phyloP scores from a whole-genome alignment of 352 stramenopile species.

The Thalassiosira mediterranea region DNA sequence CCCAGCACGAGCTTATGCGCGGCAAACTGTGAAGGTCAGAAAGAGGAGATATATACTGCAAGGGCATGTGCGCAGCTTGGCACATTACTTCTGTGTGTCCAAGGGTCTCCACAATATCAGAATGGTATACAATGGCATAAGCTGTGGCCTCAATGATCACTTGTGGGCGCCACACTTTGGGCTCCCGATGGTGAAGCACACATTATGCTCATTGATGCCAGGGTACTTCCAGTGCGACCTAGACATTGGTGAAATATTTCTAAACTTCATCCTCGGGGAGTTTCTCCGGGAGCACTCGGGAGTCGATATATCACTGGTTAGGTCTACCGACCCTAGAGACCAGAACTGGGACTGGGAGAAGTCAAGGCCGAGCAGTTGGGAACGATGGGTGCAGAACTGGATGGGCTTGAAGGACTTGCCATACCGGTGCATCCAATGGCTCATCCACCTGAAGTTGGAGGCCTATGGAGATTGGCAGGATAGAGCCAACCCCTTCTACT shows the following conservation, averaged over 20 bases:
- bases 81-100: conserved; percentile 23
- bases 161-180: conserved; percentile 42
- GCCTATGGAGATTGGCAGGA: conserved; percentile 5
- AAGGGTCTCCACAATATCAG: conserved; percentile 31
- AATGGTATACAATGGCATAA: conserved; percentile 48
- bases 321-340: background rate
- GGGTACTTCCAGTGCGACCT: conserved; percentile 22
- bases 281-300: conserved; percentile 7
- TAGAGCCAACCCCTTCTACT: conserved; percentile 11
- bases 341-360: too few species aligned
- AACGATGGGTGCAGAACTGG: conserved; percentile 27
- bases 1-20: too few species aligned
- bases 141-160: conserved; percentile 30
- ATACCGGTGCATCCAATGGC: conserved; percentile 13
- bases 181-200: conserved; percentile 21
- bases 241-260: conserved; percentile 44
- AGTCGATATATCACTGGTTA: conserved; percentile 26
- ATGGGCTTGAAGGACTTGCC: conserved; percentile 39
- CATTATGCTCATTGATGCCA: conserved; percentile 8
- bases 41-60: conserved; percentile 13
- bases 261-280: conserved; percentile 24
- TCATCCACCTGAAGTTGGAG: background rate
- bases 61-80: conserved; percentile 9
- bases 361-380: conserved; percentile 7
- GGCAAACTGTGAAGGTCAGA: too few species aligned